Evolutionary conservation across 2,329 filamentous ascomycete species (phyloP), one percentile per base, ranked within the genome.

Genomic region (Didymella arachidicola): DNA sequence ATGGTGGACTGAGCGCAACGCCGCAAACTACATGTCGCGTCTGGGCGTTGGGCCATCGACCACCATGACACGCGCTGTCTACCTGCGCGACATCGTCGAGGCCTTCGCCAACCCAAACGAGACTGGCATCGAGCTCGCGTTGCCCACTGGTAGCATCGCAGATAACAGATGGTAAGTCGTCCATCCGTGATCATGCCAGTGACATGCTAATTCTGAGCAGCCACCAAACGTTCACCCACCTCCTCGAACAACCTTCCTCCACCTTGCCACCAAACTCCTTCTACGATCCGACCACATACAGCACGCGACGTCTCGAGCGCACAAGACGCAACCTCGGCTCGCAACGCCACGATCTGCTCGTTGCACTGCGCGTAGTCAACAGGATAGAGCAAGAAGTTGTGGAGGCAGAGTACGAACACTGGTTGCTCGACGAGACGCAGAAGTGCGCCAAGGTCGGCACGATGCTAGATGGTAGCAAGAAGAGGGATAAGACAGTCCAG

Each of bases 281-380:
- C 65, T 29, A 69, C 68, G 6, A 65, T 66, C 27, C 71, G 1
- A 72, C 72, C 3, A 69, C 65, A 32, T 62, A 70, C 43, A 70
- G 72, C 42, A 77, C 78, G 10, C 84, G 83, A 14, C 85, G 84
- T 26, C 83, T 98, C 30, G 87, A 90, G 48, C 86, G 89, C 38
- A 92, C 92, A n/a, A 86, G 94, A 10, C 91, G 96, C 77, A 86
- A 89, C 25, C 85, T 99, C 0, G 94, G 91, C 0, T 82, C 86
- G 2, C 95, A 97, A 74, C 85, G 95, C 2, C 92, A 99, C 75
- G 93, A 98, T 72, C 82, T 99, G 19, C 80, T 98, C 2, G 93
- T 99, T 5, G 93, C 93, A 5, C 87, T 98, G 81, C 87, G 93
- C 4, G 86, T 97, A 2, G 89, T 98, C 60, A 97, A 98, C 77